phyloP scores from a whole-genome alignment of 2,329 filamentous ascomycete genomes.

The Didymella keratinophila region DNA sequence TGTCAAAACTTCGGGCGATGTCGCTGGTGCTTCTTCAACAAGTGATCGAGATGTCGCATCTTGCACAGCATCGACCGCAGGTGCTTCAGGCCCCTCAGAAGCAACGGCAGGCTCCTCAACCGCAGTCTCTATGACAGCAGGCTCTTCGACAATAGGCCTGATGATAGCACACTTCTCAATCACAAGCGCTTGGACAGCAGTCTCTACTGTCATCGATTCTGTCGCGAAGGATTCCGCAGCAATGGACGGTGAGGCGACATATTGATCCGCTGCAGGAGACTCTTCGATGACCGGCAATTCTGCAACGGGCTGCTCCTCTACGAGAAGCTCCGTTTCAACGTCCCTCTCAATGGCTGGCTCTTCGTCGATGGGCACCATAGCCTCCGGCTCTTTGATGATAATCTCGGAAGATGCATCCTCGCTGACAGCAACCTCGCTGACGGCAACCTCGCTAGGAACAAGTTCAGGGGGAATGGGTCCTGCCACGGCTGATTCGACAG shows the following conservation, averaged over 20 bases:
- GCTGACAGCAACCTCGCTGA: not conserved
- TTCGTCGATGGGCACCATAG: not conserved
- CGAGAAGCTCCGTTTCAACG: not conserved
- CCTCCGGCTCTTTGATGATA: not conserved
- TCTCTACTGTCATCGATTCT: not conserved
- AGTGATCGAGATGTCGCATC: not conserved
- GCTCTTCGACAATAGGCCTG: not conserved
- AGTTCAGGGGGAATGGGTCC: not conserved
- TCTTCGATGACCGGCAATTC: not conserved
- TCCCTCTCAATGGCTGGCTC: not conserved
- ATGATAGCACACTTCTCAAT: not conserved
- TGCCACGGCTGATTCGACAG: not conserved
- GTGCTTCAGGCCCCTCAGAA: not conserved
- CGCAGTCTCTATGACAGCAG: not conserved
- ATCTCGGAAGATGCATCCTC: not conserved
- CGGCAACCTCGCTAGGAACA: not conserved
- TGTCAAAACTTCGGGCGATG: not conserved
- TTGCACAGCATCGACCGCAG: not conserved
- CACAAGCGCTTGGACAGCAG: not conserved
- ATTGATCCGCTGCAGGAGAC: not conserved
- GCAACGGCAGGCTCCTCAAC: not conserved
- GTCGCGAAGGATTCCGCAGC: not conserved
- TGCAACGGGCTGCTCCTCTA: not conserved
- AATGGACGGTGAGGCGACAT: not conserved
- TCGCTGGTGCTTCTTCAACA: not conserved